phyloP scores from a whole-genome alignment of 2,329 filamentous ascomycete genomes.

The Fusarium hainanense region DNA sequence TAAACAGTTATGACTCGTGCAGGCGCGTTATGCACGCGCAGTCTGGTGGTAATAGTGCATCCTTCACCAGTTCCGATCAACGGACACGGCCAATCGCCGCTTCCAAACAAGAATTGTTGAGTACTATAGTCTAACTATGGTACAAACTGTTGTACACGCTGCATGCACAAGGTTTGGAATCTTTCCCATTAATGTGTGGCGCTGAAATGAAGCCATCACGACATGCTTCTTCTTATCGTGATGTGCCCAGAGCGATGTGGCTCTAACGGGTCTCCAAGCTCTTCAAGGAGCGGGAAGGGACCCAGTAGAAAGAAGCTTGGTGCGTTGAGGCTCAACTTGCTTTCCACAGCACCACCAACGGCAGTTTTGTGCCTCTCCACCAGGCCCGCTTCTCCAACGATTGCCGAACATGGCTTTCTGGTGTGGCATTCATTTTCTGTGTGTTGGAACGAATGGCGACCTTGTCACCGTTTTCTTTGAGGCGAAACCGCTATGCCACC shows the following conservation, averaged over 20 bases:
- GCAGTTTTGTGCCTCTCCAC: conserved; percentile 45
- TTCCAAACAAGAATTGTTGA: background rate
- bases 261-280: conserved; percentile 39
- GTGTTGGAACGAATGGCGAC: conserved; percentile 11
- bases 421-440: conserved; percentile 23
- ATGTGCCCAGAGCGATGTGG: conserved; percentile 36
- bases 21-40: conserved; percentile 19
- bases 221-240: conserved; percentile 19
- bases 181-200: background rate
- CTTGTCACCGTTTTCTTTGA: background rate
- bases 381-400: conserved; percentile 49
- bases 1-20: conserved; percentile 45
- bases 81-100: background rate
- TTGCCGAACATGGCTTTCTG: conserved; percentile 45
- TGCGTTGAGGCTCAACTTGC: conserved; percentile 43
- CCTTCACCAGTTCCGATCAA: conserved; percentile 10
- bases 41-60: conserved; percentile 13
- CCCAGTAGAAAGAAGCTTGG: conserved; percentile 41
- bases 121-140: background rate
- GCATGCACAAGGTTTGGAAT: background rate
- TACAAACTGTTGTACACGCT: background rate
- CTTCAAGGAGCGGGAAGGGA: conserved; percentile 42
- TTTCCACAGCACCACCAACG: conserved; percentile 43
- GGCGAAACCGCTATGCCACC: background rate
- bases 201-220: conserved; percentile 42